Percentiles rank a stretch among this genome's conserved stretches.
Evolutionary conservation across 179 eudicot genomes (phyloP).

Genomic region (Amaranthus tricolor): DNA sequence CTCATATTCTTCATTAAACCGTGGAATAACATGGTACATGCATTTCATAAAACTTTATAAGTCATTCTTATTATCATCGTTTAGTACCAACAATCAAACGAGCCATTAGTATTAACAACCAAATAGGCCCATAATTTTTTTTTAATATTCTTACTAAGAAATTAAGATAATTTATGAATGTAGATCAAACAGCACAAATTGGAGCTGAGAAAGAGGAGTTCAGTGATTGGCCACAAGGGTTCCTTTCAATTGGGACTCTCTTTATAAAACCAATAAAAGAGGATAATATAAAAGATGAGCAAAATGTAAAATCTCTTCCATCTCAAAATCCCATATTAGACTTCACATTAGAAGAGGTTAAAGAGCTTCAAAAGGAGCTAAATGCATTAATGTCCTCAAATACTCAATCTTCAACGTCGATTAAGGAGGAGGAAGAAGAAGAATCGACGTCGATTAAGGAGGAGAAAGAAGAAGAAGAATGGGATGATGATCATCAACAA

Average conservation of each 20-base stretch:
- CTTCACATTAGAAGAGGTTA: slow-evolving; percentile 34
- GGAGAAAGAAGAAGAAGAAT: slow-evolving; percentile 9
- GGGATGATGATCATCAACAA: slow-evolving; percentile 16
- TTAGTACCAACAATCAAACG: too few relatives aligned
- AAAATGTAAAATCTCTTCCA: slow-evolving; percentile 12
- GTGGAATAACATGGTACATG: too few relatives aligned
- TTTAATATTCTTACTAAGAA: not conserved
- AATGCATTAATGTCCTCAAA: slow-evolving; percentile 21
- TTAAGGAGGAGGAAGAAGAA: slow-evolving; percentile 6
- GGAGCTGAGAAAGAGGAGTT: slow-evolving; percentile 56
- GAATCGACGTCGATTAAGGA: not conserved
- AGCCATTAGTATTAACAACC: too few relatives aligned
- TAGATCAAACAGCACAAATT: slow-evolving; percentile 33
- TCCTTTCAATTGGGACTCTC: slow-evolving; percentile 82
- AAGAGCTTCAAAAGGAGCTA: slow-evolving; percentile 47
- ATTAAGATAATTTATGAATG: not conserved
- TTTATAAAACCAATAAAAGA: slow-evolving; percentile 39
- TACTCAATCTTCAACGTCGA: slow-evolving; percentile 1
- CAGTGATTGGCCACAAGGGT: slow-evolving; percentile 77
- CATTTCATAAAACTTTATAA: too few relatives aligned
- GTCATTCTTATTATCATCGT: too few relatives aligned
- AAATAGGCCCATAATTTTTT: too few relatives aligned
- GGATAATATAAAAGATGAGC: slow-evolving; percentile 13
- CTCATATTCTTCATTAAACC: too few relatives aligned
- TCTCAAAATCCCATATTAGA: not conserved